Evolutionary conservation across 345 rosid species (phyloP), one percentile per base, ranked within the genome.

Genomic region (Citrus trifoliata): DNA sequence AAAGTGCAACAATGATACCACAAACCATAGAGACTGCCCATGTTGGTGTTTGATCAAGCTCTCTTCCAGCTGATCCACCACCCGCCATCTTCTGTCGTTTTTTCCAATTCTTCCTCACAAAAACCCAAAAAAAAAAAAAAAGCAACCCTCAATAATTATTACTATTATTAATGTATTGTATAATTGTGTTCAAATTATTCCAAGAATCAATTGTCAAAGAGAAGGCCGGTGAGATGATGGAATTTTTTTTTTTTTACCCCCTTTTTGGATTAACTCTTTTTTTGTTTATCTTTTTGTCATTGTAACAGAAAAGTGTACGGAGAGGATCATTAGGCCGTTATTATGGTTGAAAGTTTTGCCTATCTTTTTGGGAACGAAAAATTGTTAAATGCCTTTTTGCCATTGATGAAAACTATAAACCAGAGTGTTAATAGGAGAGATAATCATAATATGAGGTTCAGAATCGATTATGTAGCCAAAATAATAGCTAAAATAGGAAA

Each of bases 1-100:
- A 96, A 81, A 96, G 78, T 25, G 93, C 0, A 72, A 94, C 71
- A 67, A 94, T 96, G 30, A 83, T 81, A 21, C 91, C 91, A 79
- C 90, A 89, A 85, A 96, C 95, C 16, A 83, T 81, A 2, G 99
- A 80, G 21, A 96, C 98, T 4, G 99, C 98, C 99, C 99, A 94
- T 10, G 98, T 94, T 1, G 99, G 99, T 2, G 98, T 96, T 82
- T 89, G 89, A 80, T 96, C 98, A 27, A 94, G 97, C 88, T 93
- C 89, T 85, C 98, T 91, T 1, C 85, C 84, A 1, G 77, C 30
- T 0, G 30, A 38, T 6, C 74, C 78, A 53, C 40, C 93, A 61
- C 88, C 93, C 1, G 74, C 92, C 94, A 90, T 94, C 74, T 71
- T 72, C 40, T 28, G 10, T 32, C 27, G 4, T 24, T 7, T 21